Conservation (phyloP, 495 filamentous ascomycete genomes). For the Pyronema omphalodes region DNA sequence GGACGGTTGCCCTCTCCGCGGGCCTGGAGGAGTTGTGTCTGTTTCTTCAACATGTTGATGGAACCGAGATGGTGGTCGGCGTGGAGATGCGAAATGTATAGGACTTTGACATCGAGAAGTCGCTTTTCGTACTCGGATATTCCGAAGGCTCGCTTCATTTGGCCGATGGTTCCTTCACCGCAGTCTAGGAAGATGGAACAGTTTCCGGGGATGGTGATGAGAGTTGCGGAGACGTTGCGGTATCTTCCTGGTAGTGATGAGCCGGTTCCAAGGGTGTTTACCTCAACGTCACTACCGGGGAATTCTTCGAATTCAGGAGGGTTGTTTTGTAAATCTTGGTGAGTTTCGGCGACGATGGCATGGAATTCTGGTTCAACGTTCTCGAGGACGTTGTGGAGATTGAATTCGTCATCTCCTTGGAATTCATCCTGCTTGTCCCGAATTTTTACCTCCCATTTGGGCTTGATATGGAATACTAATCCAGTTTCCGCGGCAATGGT, state of each 20-base stretch:
- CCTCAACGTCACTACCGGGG: slow-evolving; percentile 53
- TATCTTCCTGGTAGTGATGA: slow-evolving; percentile 79
- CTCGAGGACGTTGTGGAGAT: slow-evolving; percentile 30
- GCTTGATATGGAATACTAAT: slow-evolving; percentile 45
- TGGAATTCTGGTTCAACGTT: slow-evolving; percentile 26
- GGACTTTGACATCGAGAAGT: slow-evolving; percentile 55
- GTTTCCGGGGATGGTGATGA: slow-evolving; percentile 62
- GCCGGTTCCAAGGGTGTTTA: slow-evolving; percentile 77
- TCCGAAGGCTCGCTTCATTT: slow-evolving; percentile 56
- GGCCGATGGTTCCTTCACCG: slow-evolving; percentile 87
- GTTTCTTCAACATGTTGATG: slow-evolving; percentile 47
- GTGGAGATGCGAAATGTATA: slow-evolving; percentile 92
- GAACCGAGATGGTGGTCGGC: slow-evolving; percentile 92
- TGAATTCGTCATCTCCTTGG: slow-evolving; percentile 24
- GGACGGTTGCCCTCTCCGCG: neutral
- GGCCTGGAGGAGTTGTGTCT: neutral
- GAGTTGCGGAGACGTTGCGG: slow-evolving; percentile 72
- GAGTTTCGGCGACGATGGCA: slow-evolving; percentile 32
- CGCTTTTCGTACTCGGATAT: slow-evolving; percentile 44
- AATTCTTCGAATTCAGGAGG: slow-evolving; percentile 32
- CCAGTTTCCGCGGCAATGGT: slow-evolving; percentile 17
- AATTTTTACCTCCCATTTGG: slow-evolving; percentile 33
- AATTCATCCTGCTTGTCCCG: neutral
- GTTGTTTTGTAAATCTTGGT: slow-evolving; percentile 27
- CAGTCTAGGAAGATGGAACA: slow-evolving; percentile 80